phyloP scores from a whole-genome alignment of 371 early-diverging fungal genomes.

The Fennellomyces sp. region DNA sequence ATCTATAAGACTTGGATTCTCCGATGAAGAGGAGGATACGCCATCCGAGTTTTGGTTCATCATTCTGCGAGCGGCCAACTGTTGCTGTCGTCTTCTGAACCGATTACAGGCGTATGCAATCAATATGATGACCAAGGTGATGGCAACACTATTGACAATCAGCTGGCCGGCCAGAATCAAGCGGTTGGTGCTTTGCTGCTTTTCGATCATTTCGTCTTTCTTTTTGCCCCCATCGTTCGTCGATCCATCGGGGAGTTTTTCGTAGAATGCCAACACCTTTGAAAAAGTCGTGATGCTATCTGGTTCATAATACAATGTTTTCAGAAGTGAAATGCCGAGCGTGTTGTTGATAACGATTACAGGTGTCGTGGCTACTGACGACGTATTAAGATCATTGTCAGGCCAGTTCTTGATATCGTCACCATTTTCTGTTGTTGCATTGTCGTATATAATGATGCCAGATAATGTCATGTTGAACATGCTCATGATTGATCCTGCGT shows the following conservation, averaged over 20 bases:
- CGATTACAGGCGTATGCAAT: slow-evolving; percentile 11
- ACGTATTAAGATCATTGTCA: slow-evolving; percentile 2
- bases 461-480: slow-evolving; percentile 6
- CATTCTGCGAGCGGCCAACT: neutral
- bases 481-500: slow-evolving; percentile 1
- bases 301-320: slow-evolving; percentile 1
- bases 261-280: neutral
- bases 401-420: neutral
- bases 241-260: neutral
- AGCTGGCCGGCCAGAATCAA: slow-evolving; percentile 10
- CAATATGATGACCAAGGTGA: slow-evolving; percentile 6
- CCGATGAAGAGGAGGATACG: neutral
- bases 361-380: neutral
- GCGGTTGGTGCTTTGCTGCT: neutral
- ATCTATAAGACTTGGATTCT: neutral
- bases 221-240: neutral
- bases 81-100: neutral
- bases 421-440: neutral
- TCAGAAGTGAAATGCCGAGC: slow-evolving; percentile 1
- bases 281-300: neutral
- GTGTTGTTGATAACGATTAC: slow-evolving; percentile 7
- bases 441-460: slow-evolving; percentile 14
- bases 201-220: neutral
- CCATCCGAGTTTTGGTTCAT: neutral
- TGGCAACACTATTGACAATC: slow-evolving; percentile 15